Evolutionary conservation across 2,329 filamentous ascomycete species (phyloP), one percentile per base, ranked within the genome.

Genomic region (Stagonosporopsis tanaceti): DNA sequence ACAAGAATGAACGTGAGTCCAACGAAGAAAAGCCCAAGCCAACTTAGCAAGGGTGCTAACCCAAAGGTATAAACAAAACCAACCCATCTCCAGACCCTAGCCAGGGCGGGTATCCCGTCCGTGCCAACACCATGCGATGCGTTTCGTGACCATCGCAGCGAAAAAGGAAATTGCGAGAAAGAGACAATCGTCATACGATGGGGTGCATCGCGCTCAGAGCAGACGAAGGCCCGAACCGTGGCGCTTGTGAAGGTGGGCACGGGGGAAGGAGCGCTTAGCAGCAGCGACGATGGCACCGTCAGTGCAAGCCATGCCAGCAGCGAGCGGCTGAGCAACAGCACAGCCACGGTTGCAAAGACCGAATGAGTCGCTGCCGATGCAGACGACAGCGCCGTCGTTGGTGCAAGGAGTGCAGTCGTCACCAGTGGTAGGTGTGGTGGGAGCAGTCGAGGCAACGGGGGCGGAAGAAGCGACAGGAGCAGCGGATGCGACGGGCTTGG

Each of bases 321-420:
- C 75, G 27, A 81, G 72, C 32, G 70, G 61, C 59, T 78, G 76
- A 6, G 76, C 62, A 34, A 80, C 69, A 5, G 77, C 79, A 54
- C 70, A 78, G 42, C 76, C 73, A 48, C 73, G 68, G 70, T 81
- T 73, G 75, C 79, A 82, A 34, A 81, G 69, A 30, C 79, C 80
- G 53, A 78, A 82, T 25, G 76, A 70, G 37, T 61, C 70, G 46
- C 53, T 62, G 47, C 78, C 78, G 34, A 80, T 78, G 71, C 80
- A 82, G 53, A 81, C 70, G 42, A 82, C 63, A 25, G 66, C 69
- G 20, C 79, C 79, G 8, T 78, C 73, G 35, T 64, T 72, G 14
- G 71, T 67, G 73, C 80, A 81, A 35, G 78, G 63, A 35, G 63
- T 67, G 63, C 68, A 68, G 53, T 65, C 62, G 14, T 58, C 60